Evolutionary conservation across 2,329 filamentous ascomycete species (phyloP).

Genomic region (Claviceps quebecensis): DNA sequence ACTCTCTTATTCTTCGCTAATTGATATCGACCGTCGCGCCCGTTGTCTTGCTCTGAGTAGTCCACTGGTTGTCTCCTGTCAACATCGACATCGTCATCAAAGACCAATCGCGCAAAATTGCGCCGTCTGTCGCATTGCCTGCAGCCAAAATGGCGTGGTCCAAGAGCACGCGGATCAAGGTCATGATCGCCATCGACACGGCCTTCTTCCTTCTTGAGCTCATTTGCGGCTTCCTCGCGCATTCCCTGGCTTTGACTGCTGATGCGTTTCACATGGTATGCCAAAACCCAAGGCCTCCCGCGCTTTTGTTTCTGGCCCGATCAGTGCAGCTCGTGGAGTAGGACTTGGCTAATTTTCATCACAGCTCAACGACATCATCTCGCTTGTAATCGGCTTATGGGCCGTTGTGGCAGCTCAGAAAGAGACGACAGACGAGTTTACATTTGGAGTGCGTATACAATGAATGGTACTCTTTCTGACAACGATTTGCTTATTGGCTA

Average conservation of each 20-base stretch:
- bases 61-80: not conserved
- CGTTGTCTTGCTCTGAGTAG: not conserved
- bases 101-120: not conserved
- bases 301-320: not conserved
- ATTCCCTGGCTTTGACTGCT: slow-evolving; percentile 84
- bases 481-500: slow-evolving; percentile 7
- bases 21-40: not conserved
- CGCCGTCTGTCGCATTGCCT: not conserved
- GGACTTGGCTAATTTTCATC: slow-evolving; percentile 1
- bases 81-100: not conserved
- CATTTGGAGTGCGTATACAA: slow-evolving; percentile 61
- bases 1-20: not conserved
- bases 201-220: slow-evolving; percentile 86
- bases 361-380: slow-evolving; percentile 92
- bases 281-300: not conserved
- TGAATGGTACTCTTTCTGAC: not conserved
- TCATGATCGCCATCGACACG: slow-evolving; percentile 82
- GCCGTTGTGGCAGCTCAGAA: slow-evolving; percentile 81
- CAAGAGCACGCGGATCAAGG: slow-evolving; percentile 81
- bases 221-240: slow-evolving; percentile 69
- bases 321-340: not conserved
- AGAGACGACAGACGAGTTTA: slow-evolving; percentile 79
- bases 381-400: slow-evolving; percentile 83
- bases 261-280: slow-evolving; percentile 95
- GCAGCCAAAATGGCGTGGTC: slow-evolving; percentile 60